Evolutionary conservation across 2,329 filamentous ascomycete species (phyloP).

Genomic region (Gaeumannomyces sp.): DNA sequence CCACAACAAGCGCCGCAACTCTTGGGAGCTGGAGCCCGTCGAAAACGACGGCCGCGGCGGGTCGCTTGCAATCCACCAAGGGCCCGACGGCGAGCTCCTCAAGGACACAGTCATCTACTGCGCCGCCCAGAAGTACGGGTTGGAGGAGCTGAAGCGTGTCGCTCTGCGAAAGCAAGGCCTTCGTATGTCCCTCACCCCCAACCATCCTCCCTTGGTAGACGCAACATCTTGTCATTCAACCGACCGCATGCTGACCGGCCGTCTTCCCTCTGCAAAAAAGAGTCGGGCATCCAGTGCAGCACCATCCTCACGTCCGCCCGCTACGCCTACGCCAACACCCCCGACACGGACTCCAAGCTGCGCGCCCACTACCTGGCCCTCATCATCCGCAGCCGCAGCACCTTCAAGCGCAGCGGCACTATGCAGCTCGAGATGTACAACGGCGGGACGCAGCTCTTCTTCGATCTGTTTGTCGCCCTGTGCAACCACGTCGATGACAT

Average conservation of each 20-base stretch:
- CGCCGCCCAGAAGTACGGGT: slow-evolving; percentile 74
- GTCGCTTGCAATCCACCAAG: slow-evolving; percentile 63
- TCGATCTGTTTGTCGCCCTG: slow-evolving; percentile 88
- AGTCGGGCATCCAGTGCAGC: slow-evolving; percentile 74
- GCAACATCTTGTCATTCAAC: no score
- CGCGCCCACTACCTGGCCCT: slow-evolving; percentile 86
- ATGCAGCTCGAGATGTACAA: slow-evolving; percentile 95
- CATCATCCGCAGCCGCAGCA: slow-evolving; percentile 80
- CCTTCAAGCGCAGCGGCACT: slow-evolving; percentile 88
- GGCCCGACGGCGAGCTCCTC: slow-evolving; percentile 60
- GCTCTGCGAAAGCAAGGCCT: slow-evolving; percentile 85
- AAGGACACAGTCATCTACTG: slow-evolving; percentile 92
- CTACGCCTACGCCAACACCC: slow-evolving; percentile 83
- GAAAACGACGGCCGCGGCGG: slow-evolving; percentile 44
- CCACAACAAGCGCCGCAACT: slow-evolving; percentile 74
- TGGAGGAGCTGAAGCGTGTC: slow-evolving; percentile 79
- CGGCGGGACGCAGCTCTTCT: slow-evolving; percentile 78
- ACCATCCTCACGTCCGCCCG: slow-evolving; percentile 84
- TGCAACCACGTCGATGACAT: slow-evolving; percentile 82
- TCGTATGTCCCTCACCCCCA: slow-evolving; percentile 38
- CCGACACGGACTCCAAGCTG: slow-evolving; percentile 84
- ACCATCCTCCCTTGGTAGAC: no score
- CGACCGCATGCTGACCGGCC: no score
- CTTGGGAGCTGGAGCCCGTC: slow-evolving; percentile 72
- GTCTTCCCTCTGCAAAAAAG: slow-evolving; percentile 24